Base-by-base conservation (phyloP, 371 early-diverging fungal species). In the Mortierella sp. region DNA sequence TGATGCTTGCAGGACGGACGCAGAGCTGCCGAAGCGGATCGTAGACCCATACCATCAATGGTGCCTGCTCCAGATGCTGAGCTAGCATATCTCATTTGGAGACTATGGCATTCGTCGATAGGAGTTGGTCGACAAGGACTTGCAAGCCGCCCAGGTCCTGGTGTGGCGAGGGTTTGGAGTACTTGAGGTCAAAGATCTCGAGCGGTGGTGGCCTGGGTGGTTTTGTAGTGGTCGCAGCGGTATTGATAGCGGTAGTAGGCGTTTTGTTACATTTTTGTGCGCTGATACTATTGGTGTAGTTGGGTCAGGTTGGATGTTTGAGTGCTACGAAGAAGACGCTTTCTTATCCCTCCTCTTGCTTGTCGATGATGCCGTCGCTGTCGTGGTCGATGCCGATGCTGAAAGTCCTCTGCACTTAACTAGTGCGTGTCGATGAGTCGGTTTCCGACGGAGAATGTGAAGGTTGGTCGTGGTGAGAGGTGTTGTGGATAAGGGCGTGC, bases 21-120 rank as follows among this genome's bases (percentile, higher is more conserved):
- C 83, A 61, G 51, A 84, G 88, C n/a, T 89, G 88, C 3, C 84
- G 55, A 72, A 88, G 88, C 5, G 91, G 90, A 44, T 90, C 89
- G 43, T 91, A 92, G 31, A 91, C 90, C 73, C 92, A 91, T 31
- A 85, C 84, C 8, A 92, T 74, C 1, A 88, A 86, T 2, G 89
- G 78, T 46, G 89, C 89, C 53, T 89, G 87, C 0, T 67, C 71
- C 3, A 89, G 87, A 31, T 86, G 84, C 34, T 78, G 51, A 0
- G 72, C 55, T 50, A 90, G n/a, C 31, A 90, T 55, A 3, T 74
- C 81, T 21, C 86, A 83, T 37, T 90, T 92, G 31, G 80, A 85
- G 24, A 77, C 11, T 0, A 71, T 54, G 10, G 89, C 88, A 24
- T 87, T 79, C 1, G 88, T 89, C 13, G 69, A 64, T 51, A 88